A percentile compares a stretch with the other conserved stretches of the same genome.
Evolutionary conservation across 2,329 filamentous ascomycete genomes (phyloP).

Genomic region (Talaromyces sp.): DNA sequence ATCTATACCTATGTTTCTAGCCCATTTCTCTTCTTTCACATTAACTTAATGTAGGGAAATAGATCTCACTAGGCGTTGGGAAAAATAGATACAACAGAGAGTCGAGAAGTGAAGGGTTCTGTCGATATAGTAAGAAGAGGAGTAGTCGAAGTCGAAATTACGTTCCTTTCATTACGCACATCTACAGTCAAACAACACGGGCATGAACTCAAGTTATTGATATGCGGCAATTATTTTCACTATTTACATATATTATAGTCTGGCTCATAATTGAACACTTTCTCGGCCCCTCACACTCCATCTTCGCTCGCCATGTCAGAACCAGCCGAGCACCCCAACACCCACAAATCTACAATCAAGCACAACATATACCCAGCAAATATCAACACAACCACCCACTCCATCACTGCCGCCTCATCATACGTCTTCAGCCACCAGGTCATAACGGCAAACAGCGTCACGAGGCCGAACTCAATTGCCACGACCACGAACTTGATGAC

Average conservation of each 20-base stretch:
- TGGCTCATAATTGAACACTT: neutral
- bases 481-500: conserved; percentile 8
- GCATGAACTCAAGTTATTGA: neutral
- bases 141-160: neutral
- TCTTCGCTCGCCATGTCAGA: neutral
- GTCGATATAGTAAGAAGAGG: neutral
- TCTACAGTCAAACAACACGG: neutral
- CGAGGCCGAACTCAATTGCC: conserved; percentile 9
- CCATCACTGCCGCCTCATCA: conserved; percentile 13
- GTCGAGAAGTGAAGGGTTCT: neutral
- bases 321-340: neutral
- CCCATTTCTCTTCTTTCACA: no score
- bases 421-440: conserved; percentile 11
- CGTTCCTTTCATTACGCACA: neutral
- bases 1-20: no score
- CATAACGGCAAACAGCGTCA: conserved; percentile 7
- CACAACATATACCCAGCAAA: conserved; percentile 15
- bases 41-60: neutral
- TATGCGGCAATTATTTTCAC: neutral
- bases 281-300: neutral
- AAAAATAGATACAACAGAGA: neutral
- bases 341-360: conserved; percentile 15
- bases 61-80: neutral
- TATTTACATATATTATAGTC: neutral
- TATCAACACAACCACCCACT: conserved; percentile 14